Evolutionary conservation across 2,329 filamentous ascomycete species (phyloP), one percentile per base, ranked within the genome.

Genomic region (Sarocladium oryzae): DNA sequence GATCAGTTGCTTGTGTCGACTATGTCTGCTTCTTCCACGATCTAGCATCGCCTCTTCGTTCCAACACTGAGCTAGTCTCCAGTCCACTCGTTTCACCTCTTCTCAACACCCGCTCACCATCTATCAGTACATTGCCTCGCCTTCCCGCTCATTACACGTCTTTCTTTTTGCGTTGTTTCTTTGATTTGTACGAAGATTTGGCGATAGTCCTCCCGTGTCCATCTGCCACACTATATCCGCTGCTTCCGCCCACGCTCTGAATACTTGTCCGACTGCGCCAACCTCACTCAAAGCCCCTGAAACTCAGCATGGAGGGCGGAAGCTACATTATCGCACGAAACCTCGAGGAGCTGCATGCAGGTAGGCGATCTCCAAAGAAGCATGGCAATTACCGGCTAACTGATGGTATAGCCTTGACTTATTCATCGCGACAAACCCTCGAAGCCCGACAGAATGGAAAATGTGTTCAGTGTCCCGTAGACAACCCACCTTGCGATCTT

Each of bases 61-160:
- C 55, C 59, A 30, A 16, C 33, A 28, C 56, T 62, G 72, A 75
- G 72, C 72, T 73, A 73, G 72, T 69, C 71, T 74, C 71, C 57
- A 61, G 63, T 69, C 59, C 71, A 69, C 68, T 74, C 72, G 68
- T 73, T 73, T 66, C 57, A 57, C 56, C 56, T 55, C 54, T 53
- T 53, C 52, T 35, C 41, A 30, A 18, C 21, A 37, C 21, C 15
- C 30, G 15, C 45, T 56, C 26, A 23, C 38, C 21, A 45, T 52
- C n/a, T n/a, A n/a, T n/a, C n/a, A n/a, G n/a, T 24, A 32, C 45
- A 46, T 40, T 35, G 28, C 15, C 24, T 45, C 55, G 54, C 51
- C 56, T 45, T 54, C 51, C 51, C 35, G 18, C 50, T 40, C 43
- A 21, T 51, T 41, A 33, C 33, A 53, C 55, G 35, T 52, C 35